These are phyloP conservation scores for Naganishia cerealis DNA, from an alignment of 1,284 basidiomycete genomes.

Conservation along the genomic window DNA sequence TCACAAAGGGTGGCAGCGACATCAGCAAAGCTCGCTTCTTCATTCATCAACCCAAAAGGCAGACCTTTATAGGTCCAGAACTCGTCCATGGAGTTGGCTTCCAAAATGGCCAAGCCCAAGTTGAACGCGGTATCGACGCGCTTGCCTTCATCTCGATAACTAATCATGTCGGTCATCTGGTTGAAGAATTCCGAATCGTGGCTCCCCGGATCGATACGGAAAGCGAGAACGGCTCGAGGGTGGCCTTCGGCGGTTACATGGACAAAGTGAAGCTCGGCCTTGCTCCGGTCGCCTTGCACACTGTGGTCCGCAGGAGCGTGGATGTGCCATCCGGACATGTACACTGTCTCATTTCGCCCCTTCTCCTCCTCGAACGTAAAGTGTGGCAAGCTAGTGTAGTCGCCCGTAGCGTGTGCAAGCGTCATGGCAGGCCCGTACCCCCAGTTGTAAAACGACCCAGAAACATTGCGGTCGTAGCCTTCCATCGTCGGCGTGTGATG, in stretches of 20 bases:
- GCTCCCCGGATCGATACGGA: conserved; percentile 39
- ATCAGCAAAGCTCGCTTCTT: neutral
- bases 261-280: conserved; percentile 39
- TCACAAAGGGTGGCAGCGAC: no score
- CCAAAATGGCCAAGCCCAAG: conserved; percentile 29
- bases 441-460: conserved; percentile 36
- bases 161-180: conserved; percentile 32
- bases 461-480: conserved; percentile 31
- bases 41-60: neutral
- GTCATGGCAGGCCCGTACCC: conserved; percentile 39
- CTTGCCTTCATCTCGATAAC: conserved; percentile 32
- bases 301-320: conserved; percentile 38
- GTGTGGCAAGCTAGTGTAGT: conserved; percentile 33
- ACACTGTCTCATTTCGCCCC: conserved; percentile 36
- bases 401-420: conserved; percentile 35
- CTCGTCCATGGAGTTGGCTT: conserved; percentile 33
- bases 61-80: conserved; percentile 39
- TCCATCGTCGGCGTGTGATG: conserved; percentile 31
- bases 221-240: conserved; percentile 37
- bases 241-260: conserved; percentile 34
- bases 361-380: conserved; percentile 36
- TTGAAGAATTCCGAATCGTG: conserved; percentile 35
- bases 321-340: conserved; percentile 38
- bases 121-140: conserved; percentile 30
- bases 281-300: conserved; percentile 36